Evolutionary conservation across 129 eudicot genomes (phyloP).

Genomic region (Artemisia argyi): DNA sequence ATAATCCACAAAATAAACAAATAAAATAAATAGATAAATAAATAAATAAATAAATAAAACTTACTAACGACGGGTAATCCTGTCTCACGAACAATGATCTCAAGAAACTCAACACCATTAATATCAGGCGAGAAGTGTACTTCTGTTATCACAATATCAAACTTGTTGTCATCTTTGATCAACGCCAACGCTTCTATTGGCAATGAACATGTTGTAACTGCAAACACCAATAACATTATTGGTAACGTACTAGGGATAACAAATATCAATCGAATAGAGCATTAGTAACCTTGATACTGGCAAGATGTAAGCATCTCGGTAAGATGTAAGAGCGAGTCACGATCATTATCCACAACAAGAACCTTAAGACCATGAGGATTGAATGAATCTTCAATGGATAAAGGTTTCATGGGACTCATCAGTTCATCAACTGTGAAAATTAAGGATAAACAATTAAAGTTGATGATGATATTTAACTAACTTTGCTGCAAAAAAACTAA

Average conservation of each 20-base stretch:
- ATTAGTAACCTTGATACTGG: conserved; percentile 23
- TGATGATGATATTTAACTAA: background rate
- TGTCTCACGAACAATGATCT: conserved; percentile 18
- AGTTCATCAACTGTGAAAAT: no score
- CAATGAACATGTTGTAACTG: conserved; percentile 21
- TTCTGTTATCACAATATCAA: conserved; percentile 20
- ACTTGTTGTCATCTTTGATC: conserved; percentile 15
- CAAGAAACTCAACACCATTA: conserved; percentile 23
- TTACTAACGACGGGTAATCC: conserved; percentile 30
- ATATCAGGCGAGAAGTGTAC: conserved; percentile 15
- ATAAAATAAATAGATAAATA: background rate
- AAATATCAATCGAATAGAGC: background rate
- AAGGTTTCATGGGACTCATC: conserved; percentile 20
- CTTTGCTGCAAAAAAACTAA: no score
- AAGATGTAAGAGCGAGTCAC: conserved; percentile 17
- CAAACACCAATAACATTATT: background rate
- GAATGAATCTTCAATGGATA: conserved; percentile 14
- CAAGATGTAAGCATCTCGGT: conserved; percentile 19
- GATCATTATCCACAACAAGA: conserved; percentile 28
- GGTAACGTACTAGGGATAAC: no score
- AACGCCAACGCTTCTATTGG: conserved; percentile 24
- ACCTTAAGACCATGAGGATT: conserved; percentile 25
- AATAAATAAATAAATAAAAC: background rate
- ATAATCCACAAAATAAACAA: background rate
- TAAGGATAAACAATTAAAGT: background rate